A percentile compares a stretch with the other conserved stretches of the same genome.
Evolutionary conservation across 2,329 filamentous ascomycete species (phyloP).

Genomic region (Celoporthe dispersa): DNA sequence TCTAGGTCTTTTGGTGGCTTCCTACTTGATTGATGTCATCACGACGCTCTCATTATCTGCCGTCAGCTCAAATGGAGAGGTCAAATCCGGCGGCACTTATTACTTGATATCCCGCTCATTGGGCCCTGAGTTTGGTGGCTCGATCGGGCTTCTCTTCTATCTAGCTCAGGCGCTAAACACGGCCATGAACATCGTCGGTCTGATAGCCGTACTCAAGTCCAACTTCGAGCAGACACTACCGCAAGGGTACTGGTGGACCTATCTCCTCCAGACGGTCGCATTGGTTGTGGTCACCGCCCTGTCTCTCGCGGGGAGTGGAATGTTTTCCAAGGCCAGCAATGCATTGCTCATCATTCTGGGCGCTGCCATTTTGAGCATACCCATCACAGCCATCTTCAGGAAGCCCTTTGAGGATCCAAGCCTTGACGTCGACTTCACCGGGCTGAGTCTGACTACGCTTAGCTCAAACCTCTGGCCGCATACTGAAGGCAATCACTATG

Average conservation of each 20-base stretch:
- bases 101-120: conserved; percentile 86
- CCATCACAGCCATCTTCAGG: conserved; percentile 72
- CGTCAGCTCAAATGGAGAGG: conserved; percentile 87
- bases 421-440: conserved; percentile 76
- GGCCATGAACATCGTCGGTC: conserved; percentile 83
- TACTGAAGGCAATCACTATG: conserved; percentile 63
- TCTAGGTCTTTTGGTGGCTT: conserved; percentile 71
- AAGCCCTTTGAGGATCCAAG: conserved; percentile 67
- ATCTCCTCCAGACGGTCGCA: conserved; percentile 74
- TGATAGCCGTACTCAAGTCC: conserved; percentile 80
- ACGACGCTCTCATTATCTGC: conserved; percentile 86
- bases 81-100: conserved; percentile 85
- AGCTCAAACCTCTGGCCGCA: conserved; percentile 76
- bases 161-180: conserved; percentile 89
- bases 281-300: conserved; percentile 73
- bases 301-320: conserved; percentile 77
- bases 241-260: conserved; percentile 76
- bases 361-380: conserved; percentile 79
- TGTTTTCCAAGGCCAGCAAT: conserved; percentile 82
- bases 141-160: conserved; percentile 87
- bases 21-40: conserved; percentile 82
- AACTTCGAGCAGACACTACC: conserved; percentile 72
- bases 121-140: conserved; percentile 86
- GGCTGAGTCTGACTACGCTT: conserved; percentile 72
- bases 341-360: conserved; percentile 72